phyloP scores from a whole-genome alignment of 306 rosid genomes.

The Corylus heterophylla region DNA sequence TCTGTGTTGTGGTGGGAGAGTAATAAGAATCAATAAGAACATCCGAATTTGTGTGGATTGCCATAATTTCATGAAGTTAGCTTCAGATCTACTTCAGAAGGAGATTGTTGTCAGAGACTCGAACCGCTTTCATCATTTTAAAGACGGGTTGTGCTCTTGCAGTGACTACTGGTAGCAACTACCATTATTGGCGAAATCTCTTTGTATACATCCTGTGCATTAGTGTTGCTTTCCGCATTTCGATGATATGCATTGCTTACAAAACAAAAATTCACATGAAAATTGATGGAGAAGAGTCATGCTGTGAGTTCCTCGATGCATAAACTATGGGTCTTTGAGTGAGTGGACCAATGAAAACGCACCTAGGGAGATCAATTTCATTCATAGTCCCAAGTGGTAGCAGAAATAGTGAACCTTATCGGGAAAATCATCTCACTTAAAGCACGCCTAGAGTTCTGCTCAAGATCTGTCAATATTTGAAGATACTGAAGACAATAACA shows the following conservation, averaged over 20 bases:
- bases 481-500: too few species aligned
- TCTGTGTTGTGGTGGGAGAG: conserved; percentile 34
- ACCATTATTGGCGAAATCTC: neutral
- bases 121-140: conserved; percentile 84
- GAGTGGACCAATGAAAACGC: too few species aligned
- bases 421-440: too few species aligned
- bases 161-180: conserved; percentile 68
- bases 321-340: neutral
- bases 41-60: conserved; percentile 90
- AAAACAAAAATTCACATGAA: too few species aligned
- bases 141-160: conserved; percentile 71
- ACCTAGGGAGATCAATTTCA: too few species aligned
- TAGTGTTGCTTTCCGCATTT: too few species aligned
- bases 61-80: conserved; percentile 85
- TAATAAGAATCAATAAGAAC: conserved; percentile 79
- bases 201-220: too few species aligned
- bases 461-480: too few species aligned
- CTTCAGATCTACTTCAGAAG: conserved; percentile 57
- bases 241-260: too few species aligned
- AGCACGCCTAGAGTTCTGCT: too few species aligned
- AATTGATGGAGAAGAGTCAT: neutral
- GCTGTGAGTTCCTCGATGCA: neutral
- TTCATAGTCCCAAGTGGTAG: too few species aligned
- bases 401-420: too few species aligned
- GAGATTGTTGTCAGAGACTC: conserved; percentile 87